phyloP scores from a whole-genome alignment of 805 yeast genomes.

The Starmerella bombi region DNA sequence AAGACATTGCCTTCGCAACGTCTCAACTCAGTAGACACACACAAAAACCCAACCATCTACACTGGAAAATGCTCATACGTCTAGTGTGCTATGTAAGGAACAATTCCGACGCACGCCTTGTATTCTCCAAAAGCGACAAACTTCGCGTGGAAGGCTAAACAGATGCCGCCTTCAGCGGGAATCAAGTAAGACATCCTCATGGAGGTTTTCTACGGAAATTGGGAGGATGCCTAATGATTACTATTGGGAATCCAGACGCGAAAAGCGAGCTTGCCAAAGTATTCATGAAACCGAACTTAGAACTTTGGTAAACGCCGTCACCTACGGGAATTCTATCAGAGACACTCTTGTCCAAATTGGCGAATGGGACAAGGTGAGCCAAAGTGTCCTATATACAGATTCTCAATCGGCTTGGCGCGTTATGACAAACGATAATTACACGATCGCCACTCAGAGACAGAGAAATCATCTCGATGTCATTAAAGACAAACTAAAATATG shows the following conservation, averaged over 20 bases:
- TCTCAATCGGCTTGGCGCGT: background rate
- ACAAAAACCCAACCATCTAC: background rate
- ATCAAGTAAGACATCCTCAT: background rate
- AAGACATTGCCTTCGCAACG: slow-evolving; percentile 1
- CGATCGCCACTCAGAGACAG: too few relatives aligned
- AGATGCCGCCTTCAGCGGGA: background rate
- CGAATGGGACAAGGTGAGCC: background rate
- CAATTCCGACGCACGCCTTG: background rate
- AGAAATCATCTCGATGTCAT: too few relatives aligned
- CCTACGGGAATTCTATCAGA: background rate
- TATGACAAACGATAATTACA: background rate
- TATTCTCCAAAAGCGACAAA: background rate
- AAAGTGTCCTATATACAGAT: background rate
- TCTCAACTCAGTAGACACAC: background rate
- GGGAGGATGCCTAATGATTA: background rate
- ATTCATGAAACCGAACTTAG: background rate
- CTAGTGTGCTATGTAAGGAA: background rate
- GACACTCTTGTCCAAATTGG: background rate
- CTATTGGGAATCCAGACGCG: background rate
- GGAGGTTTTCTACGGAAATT: background rate
- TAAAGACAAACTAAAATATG: too few relatives aligned
- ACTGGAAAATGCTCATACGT: background rate
- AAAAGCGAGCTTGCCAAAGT: background rate
- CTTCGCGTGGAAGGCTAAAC: background rate
- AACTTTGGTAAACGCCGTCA: background rate